These are phyloP conservation scores for Agrocybe chaxingu DNA, from an alignment of 768 basidiomycete genomes.

Conservation along the genomic window DNA sequence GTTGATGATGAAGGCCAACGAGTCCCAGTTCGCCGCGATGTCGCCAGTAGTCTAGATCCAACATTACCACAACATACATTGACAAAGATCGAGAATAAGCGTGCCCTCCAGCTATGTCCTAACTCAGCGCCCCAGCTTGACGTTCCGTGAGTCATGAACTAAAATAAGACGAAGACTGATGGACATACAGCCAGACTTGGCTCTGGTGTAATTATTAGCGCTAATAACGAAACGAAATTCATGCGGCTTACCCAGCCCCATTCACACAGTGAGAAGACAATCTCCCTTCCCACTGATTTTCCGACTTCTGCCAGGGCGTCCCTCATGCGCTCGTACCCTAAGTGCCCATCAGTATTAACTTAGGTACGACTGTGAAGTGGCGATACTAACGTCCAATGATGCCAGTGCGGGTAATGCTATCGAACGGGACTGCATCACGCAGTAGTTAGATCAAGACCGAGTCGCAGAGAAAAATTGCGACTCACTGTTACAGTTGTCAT, in stretches of 20 bases:
- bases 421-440: slow-evolving; percentile 46
- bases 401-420: slow-evolving; percentile 53
- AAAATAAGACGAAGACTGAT: background rate
- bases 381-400: slow-evolving; percentile 47
- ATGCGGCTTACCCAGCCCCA: slow-evolving; percentile 55
- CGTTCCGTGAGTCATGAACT: background rate
- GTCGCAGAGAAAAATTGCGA: background rate
- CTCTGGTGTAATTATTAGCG: slow-evolving; percentile 3
- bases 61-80: slow-evolving; percentile 1
- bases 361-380: background rate
- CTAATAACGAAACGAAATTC: background rate
- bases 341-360: background rate
- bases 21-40: slow-evolving; percentile 40
- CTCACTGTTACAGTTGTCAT: slow-evolving; percentile 17
- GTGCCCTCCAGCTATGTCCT: slow-evolving; percentile 67
- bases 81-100: slow-evolving; percentile 7
- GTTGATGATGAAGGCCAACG: slow-evolving; percentile 57
- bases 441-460: background rate
- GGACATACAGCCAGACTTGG: slow-evolving; percentile 17
- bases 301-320: slow-evolving; percentile 52
- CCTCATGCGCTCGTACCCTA: slow-evolving; percentile 62
- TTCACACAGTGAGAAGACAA: slow-evolving; percentile 60
- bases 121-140: slow-evolving; percentile 49
- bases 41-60: slow-evolving; percentile 36
- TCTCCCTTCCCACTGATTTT: slow-evolving; percentile 38